Base-by-base conservation (phyloP, 331 rosid species). In the Quercus lobata region DNA sequence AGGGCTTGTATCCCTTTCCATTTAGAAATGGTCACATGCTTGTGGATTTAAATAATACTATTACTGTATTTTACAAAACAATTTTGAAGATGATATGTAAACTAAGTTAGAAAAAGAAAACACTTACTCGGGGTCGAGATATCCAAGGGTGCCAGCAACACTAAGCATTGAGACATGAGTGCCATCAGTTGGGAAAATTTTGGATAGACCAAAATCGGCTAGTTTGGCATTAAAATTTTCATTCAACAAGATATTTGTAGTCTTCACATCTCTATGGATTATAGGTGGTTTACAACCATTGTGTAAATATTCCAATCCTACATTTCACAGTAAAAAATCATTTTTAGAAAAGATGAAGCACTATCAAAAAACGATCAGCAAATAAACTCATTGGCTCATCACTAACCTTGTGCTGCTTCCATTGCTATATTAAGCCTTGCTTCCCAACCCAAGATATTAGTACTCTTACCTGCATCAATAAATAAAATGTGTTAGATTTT, bases 221-320 rank as follows among this genome's bases (percentile, higher is more conserved):
- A 86, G 71, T 78, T 86, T 86, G 21, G 83, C 85, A 63, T 79
- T 82, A 66, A 83, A 86, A 55, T 78, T 78, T 25, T 83, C 86
- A 3, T 57, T 73, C 70, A 87, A 57, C 80, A 84, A 54, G 32
- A 87, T 87, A 69, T 84, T 84, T 34, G 88, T 74, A 18, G 88
- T 63, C 65, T 87, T 87, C 60, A 87, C 85, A 81, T 87, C 88
- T 84, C 87, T 76, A 72, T 87, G 86, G 41, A 84, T 52, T 27
- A 84, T 87, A 1, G 88, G 84, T 57, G 90, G 87, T 52, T 74
- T 80, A 76, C 85, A 80, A 16, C 85, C 87, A 7, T 71, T 74
- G 68, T 86, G 87, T 41, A 86, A 73, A 76, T 81, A 81, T 57
- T 81, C 81, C 68, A 81, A 52, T 4, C 84, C 84, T 81, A 55